These are phyloP conservation scores for Strigomonas culicis DNA, from an alignment of 208 protist species.

Conservation along the genomic window DNA sequence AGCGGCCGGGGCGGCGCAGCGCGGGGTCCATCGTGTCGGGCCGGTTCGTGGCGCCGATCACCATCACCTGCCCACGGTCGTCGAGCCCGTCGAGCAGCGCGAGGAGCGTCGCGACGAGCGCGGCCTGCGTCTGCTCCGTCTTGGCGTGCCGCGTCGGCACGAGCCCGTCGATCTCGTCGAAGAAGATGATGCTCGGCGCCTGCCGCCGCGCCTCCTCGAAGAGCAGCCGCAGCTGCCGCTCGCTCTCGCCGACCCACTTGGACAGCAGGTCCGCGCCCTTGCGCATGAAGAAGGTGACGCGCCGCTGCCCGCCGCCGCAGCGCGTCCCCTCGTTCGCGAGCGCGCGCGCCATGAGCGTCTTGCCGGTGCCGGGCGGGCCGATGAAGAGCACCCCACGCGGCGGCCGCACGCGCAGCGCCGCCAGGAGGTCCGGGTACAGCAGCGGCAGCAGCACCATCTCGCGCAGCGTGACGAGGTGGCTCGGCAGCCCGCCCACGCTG, in stretches of 20 bases:
- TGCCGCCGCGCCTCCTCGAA: conserved; percentile 96
- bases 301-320: conserved; percentile 48
- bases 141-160: conserved; percentile 74
- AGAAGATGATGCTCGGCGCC: conserved; percentile 98
- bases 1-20: conserved; percentile 94
- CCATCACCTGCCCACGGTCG: conserved; percentile 88
- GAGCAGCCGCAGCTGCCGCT: conserved; percentile 95
- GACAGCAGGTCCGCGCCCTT: conserved; percentile 96
- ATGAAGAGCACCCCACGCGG: conserved; percentile 99
- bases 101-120: conserved; percentile 90
- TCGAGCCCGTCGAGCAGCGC: conserved; percentile 95
- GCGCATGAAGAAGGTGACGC: conserved; percentile 96
- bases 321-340: conserved; percentile 98
- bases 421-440: conserved; percentile 65
- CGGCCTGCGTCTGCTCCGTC: conserved; percentile 78
- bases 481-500: conserved; percentile 72
- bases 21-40: conserved; percentile 96
- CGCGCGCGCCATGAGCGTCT: conserved; percentile 98
- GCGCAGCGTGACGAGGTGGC: conserved; percentile 68
- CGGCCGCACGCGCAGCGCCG: conserved; percentile 46
- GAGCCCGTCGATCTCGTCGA: conserved; percentile 99
- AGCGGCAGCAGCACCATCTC: conserved; percentile 86
- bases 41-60: conserved; percentile 95
- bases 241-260: conserved; percentile 98
- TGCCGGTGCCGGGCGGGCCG: conserved; percentile 99